Conservation (phyloP, 768 basidiomycete species). For the Tylopilus intermedius region DNA sequence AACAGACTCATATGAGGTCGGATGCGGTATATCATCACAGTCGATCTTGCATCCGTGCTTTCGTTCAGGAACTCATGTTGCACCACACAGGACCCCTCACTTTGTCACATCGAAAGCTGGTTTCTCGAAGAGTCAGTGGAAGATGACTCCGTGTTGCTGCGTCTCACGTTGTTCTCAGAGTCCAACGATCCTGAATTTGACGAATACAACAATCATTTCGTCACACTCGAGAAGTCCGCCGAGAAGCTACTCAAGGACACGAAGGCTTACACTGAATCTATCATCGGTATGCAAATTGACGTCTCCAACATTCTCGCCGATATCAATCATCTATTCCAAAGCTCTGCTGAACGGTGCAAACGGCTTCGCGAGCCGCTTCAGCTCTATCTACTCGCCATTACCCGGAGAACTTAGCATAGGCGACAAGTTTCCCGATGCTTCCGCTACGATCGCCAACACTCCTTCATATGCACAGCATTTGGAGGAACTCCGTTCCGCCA, state of each 20-base stretch:
- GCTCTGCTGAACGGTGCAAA: constrained; percentile 65
- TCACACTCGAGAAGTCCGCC: constrained; percentile 67
- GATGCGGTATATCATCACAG: constrained; percentile 1
- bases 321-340: constrained; percentile 21
- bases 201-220: constrained; percentile 76
- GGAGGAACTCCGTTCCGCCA: constrained; percentile 74
- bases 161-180: constrained; percentile 37
- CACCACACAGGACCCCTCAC: constrained; percentile 72
- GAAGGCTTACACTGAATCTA: constrained; percentile 79
- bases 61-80: constrained; percentile 8
- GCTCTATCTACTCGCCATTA: constrained; percentile 59
- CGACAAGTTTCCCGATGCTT: constrained; percentile 72
- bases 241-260: constrained; percentile 93
- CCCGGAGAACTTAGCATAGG: constrained; percentile 74
- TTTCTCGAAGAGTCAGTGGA: constrained; percentile 80
- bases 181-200: constrained; percentile 88
- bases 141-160: background rate
- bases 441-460: constrained; percentile 74
- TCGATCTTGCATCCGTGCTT: constrained; percentile 1
- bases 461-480: constrained; percentile 65
- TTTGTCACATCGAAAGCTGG: constrained; percentile 83
- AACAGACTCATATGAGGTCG: background rate
- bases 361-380: constrained; percentile 61
- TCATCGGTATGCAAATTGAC: constrained; percentile 46
- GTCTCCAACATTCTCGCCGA: background rate